Percentiles rank a stretch among this genome's conserved stretches.
These are phyloP conservation scores for Oxytropis ochrocephala DNA, from an alignment of 306 rosid species.

Conservation along the genomic window DNA sequence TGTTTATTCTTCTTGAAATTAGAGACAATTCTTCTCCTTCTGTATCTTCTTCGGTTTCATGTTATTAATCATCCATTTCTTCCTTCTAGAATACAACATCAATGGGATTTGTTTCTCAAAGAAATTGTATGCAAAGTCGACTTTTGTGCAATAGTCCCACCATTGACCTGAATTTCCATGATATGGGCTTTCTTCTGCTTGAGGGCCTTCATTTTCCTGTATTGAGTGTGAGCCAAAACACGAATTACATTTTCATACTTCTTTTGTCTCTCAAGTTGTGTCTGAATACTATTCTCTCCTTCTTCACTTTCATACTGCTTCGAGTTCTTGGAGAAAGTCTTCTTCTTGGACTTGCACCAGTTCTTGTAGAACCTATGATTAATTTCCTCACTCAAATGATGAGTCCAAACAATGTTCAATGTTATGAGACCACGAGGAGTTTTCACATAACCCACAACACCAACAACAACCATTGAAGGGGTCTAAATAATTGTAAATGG, in stretches of 20 bases:
- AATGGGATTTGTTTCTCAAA: conserved; percentile 83
- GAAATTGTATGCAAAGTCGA: conserved; percentile 60
- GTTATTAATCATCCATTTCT: too few species aligned
- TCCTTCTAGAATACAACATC: conserved; percentile 93
- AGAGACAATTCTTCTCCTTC: too few species aligned
- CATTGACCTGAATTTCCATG: conserved; percentile 83
- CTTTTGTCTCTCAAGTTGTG: conserved; percentile 66
- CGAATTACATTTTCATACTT: conserved; percentile 70
- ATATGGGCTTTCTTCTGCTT: conserved; percentile 89
- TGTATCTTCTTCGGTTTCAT: too few species aligned
- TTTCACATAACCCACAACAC: conserved; percentile 78
- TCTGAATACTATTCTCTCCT: conserved; percentile 59
- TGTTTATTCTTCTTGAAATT: too few species aligned
- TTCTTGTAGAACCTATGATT: conserved; percentile 79
- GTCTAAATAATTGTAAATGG: conserved; percentile 77
- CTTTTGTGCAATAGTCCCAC: conserved; percentile 71
- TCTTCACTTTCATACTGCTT: conserved; percentile 66
- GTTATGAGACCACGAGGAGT: conserved; percentile 90
- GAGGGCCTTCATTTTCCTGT: conserved; percentile 74
- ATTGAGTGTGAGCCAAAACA: conserved; percentile 88
- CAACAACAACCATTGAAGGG: conserved; percentile 81
- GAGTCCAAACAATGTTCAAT: conserved; percentile 76
- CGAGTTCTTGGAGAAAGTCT: conserved; percentile 68
- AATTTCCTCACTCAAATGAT: conserved; percentile 77
- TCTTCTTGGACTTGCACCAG: conserved; percentile 93